Evolutionary conservation across 805 yeast species (phyloP), one percentile per base, ranked within the genome.

Genomic region (Wickerhamiella allomyrinae): DNA sequence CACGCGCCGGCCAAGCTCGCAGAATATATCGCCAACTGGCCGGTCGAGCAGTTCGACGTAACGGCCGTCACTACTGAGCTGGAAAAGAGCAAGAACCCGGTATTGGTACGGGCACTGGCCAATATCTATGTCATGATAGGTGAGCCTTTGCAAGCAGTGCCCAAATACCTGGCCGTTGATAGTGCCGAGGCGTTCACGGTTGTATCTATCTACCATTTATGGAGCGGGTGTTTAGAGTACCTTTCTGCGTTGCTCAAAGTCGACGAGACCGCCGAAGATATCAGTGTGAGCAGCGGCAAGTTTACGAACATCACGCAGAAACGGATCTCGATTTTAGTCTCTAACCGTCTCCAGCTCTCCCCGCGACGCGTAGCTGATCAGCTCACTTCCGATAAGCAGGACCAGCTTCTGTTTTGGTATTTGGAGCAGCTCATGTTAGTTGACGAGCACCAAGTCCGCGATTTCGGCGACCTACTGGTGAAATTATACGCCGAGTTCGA

Each of bases 401-500:
- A 45, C 27, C 42, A 42, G 34, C 40, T 53, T 11, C 70, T 73
- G 39, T 85, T 74, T 50, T 60, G 82, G 17, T 83, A 81, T 50
- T 60, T 91, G 35, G 78, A 77, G 44, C 63, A 66, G 48, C 60
- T 85, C n/a, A 66, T 69, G 10, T 55, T 58, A 20, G 59, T 65
- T 3, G 93, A 86, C 51, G 73, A 75, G 25, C 65, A 70, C 25
- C 54, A 74, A 39, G 68, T 73, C 3, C 65, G 65, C 17, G 68
- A 68, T 8, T 76, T 71, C 50, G 94, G 85, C 42, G 76, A 84
- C 50, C 71, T 77, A 36, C 68, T 80, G 58, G 71, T 87, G 9
- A 57, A 63, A 43, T 62, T 89, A 27, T 80, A 74, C 57, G 74
- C 86, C 0, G 70, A 72, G 45, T 83, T 67, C 55, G 76, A 79